Percentiles rank a stretch among this genome's conserved stretches.
phyloP scores from a whole-genome alignment of 495 filamentous ascomycete species.

The Talaromyces trachyspermus region DNA sequence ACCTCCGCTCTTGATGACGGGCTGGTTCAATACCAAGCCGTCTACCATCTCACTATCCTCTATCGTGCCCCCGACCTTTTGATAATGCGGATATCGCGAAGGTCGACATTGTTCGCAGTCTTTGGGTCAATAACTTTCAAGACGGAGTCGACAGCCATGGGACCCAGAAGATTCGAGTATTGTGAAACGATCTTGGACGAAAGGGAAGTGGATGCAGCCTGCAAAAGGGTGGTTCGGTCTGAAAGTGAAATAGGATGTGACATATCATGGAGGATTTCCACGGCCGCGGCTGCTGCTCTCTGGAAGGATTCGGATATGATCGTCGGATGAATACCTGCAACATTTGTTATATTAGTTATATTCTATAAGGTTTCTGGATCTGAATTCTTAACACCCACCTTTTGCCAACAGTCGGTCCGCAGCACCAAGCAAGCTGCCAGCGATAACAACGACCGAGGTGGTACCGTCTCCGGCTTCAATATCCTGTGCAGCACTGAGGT shows the following conservation, averaged over 20 bases:
- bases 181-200: constrained; percentile 98
- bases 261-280: constrained; percentile 89
- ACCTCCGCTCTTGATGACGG: constrained; percentile 85
- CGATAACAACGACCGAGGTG: constrained; percentile 96
- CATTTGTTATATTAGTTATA: neutral
- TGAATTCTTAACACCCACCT: constrained; percentile 34
- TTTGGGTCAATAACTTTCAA: constrained; percentile 90
- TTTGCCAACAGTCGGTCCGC: constrained; percentile 84
- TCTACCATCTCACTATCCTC: constrained; percentile 98
- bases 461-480: constrained; percentile 98
- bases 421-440: constrained; percentile 86
- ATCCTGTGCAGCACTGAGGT: constrained; percentile 93
- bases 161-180: constrained; percentile 84
- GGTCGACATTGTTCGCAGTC: constrained; percentile 91
- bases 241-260: constrained; percentile 84
- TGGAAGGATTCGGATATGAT: constrained; percentile 98
- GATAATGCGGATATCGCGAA: constrained; percentile 90
- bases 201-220: constrained; percentile 93
- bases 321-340: constrained; percentile 75
- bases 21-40: constrained; percentile 86
- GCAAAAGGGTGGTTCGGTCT: constrained; percentile 83
- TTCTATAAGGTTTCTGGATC: neutral
- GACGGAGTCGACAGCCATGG: constrained; percentile 95
- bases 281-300: constrained; percentile 79
- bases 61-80: constrained; percentile 98